Conservation (phyloP, 1,139 yeast species). For the Zygosaccharomyces pseudobailii region DNA sequence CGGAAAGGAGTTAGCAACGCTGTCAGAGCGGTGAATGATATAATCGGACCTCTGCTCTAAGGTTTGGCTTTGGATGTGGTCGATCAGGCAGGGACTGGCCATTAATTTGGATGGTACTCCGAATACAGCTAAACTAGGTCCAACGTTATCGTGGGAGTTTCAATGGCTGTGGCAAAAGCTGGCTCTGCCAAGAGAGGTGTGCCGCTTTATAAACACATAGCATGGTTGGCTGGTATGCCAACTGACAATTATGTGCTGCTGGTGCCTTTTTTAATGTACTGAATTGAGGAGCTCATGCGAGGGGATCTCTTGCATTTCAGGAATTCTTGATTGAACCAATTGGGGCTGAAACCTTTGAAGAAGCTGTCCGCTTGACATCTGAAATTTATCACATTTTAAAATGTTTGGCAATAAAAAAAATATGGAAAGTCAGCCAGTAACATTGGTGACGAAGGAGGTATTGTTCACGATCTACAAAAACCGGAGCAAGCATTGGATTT, state of each 20-base stretch:
- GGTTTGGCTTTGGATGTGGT: conserved; percentile 66
- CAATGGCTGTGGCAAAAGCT: conserved; percentile 87
- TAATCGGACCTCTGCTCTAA: conserved; percentile 81
- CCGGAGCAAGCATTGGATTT: conserved; percentile 94
- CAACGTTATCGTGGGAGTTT: conserved; percentile 90
- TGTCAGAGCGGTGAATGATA: conserved; percentile 79
- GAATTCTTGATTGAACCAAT: conserved; percentile 97
- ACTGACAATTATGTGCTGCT: conserved; percentile 77
- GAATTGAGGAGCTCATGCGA: conserved; percentile 99
- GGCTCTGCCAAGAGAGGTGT: conserved; percentile 86
- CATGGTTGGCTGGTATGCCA: conserved; percentile 55
- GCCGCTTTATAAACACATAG: conserved; percentile 80
- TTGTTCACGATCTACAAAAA: conserved; percentile 89
- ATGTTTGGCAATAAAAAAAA: conserved; percentile 74
- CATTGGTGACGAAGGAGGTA: conserved; percentile 99
- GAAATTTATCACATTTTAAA: conserved; percentile 94
- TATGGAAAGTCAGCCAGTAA: conserved; percentile 97
- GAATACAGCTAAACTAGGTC: conserved; percentile 89
- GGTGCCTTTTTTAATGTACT: conserved; percentile 94
- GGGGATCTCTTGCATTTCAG: conserved; percentile 96
- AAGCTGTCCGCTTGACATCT: conserved; percentile 89
- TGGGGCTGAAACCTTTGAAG: conserved; percentile 79
- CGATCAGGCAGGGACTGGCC: conserved; percentile 54
- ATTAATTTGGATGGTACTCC: conserved; percentile 89
- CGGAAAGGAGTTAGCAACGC: conserved; percentile 95